phyloP scores from a whole-genome alignment of 495 filamentous ascomycete genomes.

The Neurospora pannonica region DNA sequence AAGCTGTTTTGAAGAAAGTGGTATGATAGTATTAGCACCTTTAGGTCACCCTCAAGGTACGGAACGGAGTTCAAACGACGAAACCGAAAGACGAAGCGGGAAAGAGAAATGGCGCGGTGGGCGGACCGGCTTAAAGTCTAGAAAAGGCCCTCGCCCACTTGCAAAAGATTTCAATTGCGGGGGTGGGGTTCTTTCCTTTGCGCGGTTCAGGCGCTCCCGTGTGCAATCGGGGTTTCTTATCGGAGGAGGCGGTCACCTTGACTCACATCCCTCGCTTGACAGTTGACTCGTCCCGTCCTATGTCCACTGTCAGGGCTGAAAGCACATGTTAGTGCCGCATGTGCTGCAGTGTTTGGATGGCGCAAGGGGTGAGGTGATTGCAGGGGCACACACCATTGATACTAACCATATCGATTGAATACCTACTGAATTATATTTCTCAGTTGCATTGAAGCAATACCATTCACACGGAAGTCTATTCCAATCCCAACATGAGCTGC shows the following conservation, averaged over 20 bases:
- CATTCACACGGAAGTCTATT: not conserved
- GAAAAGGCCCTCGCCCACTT: not conserved
- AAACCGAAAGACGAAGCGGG: constrained; percentile 2
- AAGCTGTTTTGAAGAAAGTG: not conserved
- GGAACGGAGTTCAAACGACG: not conserved
- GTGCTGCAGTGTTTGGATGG: not conserved
- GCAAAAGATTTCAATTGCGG: constrained; percentile 12
- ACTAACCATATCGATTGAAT: too few species aligned
- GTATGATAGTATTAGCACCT: not conserved
- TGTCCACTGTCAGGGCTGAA: not conserved
- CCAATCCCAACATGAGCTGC: not conserved
- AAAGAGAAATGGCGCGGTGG: constrained; percentile 8
- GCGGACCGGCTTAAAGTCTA: not conserved
- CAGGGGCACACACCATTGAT: not conserved
- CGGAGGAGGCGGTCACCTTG: not conserved
- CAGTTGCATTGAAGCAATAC: not conserved
- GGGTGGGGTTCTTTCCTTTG: constrained; percentile 6
- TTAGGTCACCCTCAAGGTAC: not conserved
- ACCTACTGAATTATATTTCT: too few species aligned
- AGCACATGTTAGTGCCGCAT: not conserved
- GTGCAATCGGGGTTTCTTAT: not conserved
- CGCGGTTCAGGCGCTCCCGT: not conserved
- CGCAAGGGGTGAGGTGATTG: not conserved
- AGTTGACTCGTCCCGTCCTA: not conserved
- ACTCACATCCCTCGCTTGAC: not conserved